Percentiles rank a stretch among this genome's conserved stretches.
Conservation (phyloP, 2,329 filamentous ascomycete species). For the Exophiala lecanii-corni region DNA sequence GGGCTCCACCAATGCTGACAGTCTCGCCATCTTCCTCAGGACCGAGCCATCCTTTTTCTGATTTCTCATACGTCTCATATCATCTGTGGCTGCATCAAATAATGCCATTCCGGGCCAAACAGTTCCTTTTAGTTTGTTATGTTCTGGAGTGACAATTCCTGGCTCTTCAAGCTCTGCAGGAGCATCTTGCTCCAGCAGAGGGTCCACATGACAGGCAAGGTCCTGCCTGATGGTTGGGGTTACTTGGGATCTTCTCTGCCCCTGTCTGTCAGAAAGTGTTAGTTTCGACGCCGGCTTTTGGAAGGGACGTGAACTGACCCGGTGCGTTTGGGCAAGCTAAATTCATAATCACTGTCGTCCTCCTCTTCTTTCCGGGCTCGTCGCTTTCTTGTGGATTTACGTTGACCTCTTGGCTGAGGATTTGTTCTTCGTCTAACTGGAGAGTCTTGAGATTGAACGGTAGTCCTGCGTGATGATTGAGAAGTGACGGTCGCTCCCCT, state of each 20-base stretch:
- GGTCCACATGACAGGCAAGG: conserved; percentile 1
- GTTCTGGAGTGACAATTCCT: conserved; percentile 27
- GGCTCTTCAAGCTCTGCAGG: conserved; percentile 6
- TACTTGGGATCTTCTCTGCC: conserved; percentile 5
- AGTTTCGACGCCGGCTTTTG: not conserved
- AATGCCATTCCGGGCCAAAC: conserved; percentile 50
- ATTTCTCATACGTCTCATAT: conserved; percentile 47
- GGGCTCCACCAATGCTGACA: conserved; percentile 42
- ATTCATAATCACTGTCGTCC: conserved; percentile 22
- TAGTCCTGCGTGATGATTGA: not conserved
- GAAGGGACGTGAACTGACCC: conserved; percentile 9
- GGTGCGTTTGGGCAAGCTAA: conserved; percentile 17
- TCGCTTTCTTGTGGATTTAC: conserved; percentile 10
- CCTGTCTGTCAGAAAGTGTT: conserved; percentile 9
- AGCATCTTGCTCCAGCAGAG: conserved; percentile 10
- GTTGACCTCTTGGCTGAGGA: conserved; percentile 4
- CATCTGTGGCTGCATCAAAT: conserved; percentile 47
- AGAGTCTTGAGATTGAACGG: conserved; percentile 6
- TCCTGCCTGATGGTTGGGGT: conserved; percentile 8
- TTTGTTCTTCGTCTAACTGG: conserved; percentile 5
- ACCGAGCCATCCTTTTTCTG: conserved; percentile 47
- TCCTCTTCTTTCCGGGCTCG: conserved; percentile 7
- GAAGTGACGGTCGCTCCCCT: conserved; percentile 10
- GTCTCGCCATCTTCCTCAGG: conserved; percentile 43
- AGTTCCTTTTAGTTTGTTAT: conserved; percentile 43